These are phyloP conservation scores for Oryza longistaminata DNA, from an alignment of 176 grass and related monocot species.

Conservation along the genomic window DNA sequence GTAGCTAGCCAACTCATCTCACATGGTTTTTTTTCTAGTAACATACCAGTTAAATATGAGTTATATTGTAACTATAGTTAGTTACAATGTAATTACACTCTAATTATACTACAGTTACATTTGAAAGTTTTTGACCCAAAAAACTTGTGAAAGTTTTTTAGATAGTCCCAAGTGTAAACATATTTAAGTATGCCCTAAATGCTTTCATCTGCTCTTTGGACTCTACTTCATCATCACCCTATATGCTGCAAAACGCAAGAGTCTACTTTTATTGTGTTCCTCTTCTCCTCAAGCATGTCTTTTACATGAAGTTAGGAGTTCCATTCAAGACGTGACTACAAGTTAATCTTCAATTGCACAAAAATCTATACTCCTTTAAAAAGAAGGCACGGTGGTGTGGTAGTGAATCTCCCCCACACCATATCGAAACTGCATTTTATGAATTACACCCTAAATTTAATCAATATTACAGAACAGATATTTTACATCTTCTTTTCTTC, in stretches of 20 bases:
- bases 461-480: not conserved
- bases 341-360: not conserved
- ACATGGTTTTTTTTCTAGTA: no score
- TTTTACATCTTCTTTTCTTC: not conserved
- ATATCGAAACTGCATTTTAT: not conserved
- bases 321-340: not conserved
- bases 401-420: not conserved
- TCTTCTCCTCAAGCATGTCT: not conserved
- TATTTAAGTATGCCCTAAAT: constrained; percentile 11
- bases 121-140: no score
- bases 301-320: constrained; percentile 9
- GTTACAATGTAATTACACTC: no score
- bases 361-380: no score
- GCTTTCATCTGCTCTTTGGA: constrained; percentile 9
- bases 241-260: not conserved
- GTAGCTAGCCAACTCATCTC: no score
- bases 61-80: no score
- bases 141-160: no score
- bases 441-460: not conserved
- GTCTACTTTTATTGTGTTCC: not conserved
- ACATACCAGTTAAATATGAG: no score
- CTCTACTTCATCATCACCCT: not conserved
- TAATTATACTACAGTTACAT: no score
- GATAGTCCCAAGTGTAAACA: not conserved
- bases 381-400: not conserved